These are phyloP conservation scores for Claviceps pazoutovae DNA, from an alignment of 2,329 filamentous ascomycete genomes.

Conservation along the genomic window DNA sequence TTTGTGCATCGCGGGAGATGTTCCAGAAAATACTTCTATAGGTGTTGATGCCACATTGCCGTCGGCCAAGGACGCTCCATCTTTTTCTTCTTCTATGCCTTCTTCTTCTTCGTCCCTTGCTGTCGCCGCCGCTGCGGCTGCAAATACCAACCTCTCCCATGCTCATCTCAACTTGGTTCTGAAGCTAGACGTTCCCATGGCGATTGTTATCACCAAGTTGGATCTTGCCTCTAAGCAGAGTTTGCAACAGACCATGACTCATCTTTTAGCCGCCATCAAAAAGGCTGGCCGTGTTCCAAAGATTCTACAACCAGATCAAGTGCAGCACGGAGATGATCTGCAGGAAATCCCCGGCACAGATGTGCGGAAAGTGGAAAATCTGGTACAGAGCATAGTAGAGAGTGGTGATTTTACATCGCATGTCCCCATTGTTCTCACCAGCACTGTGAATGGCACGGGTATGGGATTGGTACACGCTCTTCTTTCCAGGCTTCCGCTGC, in stretches of 20 bases:
- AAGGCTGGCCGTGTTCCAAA: constrained; percentile 57
- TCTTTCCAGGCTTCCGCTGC: constrained; percentile 60
- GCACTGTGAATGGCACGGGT: constrained; percentile 70
- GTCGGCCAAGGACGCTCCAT: constrained; percentile 29
- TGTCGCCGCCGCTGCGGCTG: constrained; percentile 14
- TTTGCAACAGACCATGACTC: constrained; percentile 56
- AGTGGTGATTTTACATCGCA: constrained; percentile 30
- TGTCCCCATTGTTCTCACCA: constrained; percentile 80
- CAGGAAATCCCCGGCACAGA: constrained; percentile 43
- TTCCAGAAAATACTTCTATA: constrained; percentile 32
- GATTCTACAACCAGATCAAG: constrained; percentile 49
- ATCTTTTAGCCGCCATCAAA: constrained; percentile 67
- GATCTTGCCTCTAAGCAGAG: constrained; percentile 67
- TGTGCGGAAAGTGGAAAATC: constrained; percentile 39
- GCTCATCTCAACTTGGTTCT: constrained; percentile 78
- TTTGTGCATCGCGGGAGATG: constrained; percentile 74
- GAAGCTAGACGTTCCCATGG: constrained; percentile 61
- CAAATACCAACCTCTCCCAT: constrained; percentile 56
- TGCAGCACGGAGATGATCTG: constrained; percentile 37
- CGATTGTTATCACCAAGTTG: constrained; percentile 79
- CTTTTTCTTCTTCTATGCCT: neutral
- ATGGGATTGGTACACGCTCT: constrained; percentile 73
- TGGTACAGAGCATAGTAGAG: constrained; percentile 36
- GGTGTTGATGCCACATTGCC: constrained; percentile 26
- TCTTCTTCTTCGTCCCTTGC: neutral